A percentile compares a stretch with the other conserved stretches of the same genome.
These are phyloP conservation scores for Calocera cornea DNA, from an alignment of 768 basidiomycete species.

Conservation along the genomic window DNA sequence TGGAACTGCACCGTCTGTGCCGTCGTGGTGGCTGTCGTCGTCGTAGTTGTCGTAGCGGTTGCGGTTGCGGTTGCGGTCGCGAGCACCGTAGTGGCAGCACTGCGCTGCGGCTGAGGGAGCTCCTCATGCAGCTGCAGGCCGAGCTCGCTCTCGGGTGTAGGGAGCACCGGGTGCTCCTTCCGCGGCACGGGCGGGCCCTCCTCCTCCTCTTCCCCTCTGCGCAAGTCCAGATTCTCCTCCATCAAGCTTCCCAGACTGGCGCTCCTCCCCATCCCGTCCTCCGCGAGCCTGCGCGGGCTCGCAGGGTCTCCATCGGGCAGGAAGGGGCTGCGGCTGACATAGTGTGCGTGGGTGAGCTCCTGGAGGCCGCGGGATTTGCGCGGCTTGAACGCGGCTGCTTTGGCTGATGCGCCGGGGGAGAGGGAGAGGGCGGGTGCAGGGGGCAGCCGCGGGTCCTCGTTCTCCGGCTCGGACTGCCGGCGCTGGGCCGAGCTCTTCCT, in stretches of 20 bases:
- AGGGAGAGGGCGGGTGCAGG: too few relatives aligned
- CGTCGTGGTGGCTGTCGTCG: neutral
- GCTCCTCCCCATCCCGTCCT: neutral
- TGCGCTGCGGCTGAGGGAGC: too few relatives aligned
- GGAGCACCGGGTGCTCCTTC: too few relatives aligned
- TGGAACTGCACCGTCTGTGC: neutral
- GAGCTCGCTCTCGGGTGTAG: too few relatives aligned
- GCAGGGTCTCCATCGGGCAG: slow-evolving; percentile 14
- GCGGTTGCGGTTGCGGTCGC: too few relatives aligned
- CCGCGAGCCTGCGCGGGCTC: neutral
- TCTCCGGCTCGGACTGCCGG: neutral
- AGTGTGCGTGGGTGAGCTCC: slow-evolving; percentile 58
- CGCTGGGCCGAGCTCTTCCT: neutral
- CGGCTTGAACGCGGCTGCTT: neutral
- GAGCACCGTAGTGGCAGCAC: too few relatives aligned
- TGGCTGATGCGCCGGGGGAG: neutral
- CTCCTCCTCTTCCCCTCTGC: too few relatives aligned
- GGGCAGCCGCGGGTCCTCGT: neutral
- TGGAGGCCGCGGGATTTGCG: slow-evolving; percentile 64
- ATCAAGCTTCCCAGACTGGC: neutral
- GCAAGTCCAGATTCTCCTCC: too few relatives aligned
- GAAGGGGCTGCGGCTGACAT: slow-evolving; percentile 76
- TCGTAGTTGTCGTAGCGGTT: neutral
- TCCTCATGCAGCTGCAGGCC: too few relatives aligned
- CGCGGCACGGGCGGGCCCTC: too few relatives aligned